These are phyloP conservation scores for Fusarium begoniae DNA, from an alignment of 2,329 filamentous ascomycete species.

Conservation along the genomic window DNA sequence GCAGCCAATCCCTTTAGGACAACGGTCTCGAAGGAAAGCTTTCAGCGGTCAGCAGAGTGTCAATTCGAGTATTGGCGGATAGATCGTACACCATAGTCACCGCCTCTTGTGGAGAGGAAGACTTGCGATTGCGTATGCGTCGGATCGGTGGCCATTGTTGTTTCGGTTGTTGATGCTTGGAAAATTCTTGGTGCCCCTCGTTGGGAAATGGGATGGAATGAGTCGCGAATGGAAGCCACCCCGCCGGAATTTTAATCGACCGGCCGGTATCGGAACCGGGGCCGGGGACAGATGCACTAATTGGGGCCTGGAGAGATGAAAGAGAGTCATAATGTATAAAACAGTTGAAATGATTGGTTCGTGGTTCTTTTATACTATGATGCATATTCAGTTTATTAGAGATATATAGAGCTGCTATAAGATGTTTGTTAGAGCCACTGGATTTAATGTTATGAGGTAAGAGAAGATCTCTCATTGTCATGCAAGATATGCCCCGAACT, in stretches of 20 bases:
- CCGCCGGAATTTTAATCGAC: slow-evolving; percentile 34
- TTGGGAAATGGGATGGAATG: slow-evolving; percentile 5
- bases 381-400: fast-evolving
- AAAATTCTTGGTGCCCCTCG: slow-evolving; percentile 35
- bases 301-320: background rate
- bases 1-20: slow-evolving; percentile 86
- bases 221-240: slow-evolving; percentile 20
- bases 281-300: background rate
- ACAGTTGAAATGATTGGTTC: background rate
- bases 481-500: fast-evolving
- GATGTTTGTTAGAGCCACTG: fast-evolving
- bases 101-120: slow-evolving; percentile 42
- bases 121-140: slow-evolving; percentile 40
- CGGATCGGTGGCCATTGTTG: slow-evolving; percentile 36
- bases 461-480: fast-evolving
- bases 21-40: slow-evolving; percentile 88
- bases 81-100: slow-evolving; percentile 39
- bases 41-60: slow-evolving; percentile 7
- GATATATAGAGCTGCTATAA: background rate
- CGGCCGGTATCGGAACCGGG: slow-evolving; percentile 26
- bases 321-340: background rate
- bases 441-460: too few species aligned
- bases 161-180: slow-evolving; percentile 11
- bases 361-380: background rate
- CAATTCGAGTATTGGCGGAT: background rate